Conservation (phyloP, 768 basidiomycete genomes). For the Thelephora aurantiotincta region DNA sequence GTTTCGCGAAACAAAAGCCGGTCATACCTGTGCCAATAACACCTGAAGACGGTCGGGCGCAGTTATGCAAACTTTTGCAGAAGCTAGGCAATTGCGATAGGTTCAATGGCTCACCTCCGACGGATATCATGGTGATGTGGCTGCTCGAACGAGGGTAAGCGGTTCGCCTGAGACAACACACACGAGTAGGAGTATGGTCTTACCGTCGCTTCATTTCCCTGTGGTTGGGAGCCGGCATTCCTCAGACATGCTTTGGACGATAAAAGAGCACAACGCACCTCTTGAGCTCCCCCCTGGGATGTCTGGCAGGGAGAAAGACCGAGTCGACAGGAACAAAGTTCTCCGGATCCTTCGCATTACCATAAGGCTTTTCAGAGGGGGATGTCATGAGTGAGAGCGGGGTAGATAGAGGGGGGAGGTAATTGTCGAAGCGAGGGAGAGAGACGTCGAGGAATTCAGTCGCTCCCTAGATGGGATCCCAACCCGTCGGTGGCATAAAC, state of each 20-base stretch:
- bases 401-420: too few relatives aligned
- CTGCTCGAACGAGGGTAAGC: slow-evolving; percentile 25
- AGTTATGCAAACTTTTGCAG: not conserved
- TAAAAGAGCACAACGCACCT: not conserved
- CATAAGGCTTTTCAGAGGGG: too few relatives aligned
- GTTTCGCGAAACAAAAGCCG: too few relatives aligned
- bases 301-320: not conserved
- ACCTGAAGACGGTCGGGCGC: slow-evolving; percentile 10
- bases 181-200: too few relatives aligned
- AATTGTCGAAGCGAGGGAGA: too few relatives aligned
- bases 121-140: slow-evolving; percentile 64
- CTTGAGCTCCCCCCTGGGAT: not conserved
- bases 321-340: not conserved
- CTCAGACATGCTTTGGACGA: not conserved
- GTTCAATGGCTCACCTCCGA: slow-evolving; percentile 17
- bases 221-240: not conserved
- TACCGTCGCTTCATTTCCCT: slow-evolving; percentile 36
- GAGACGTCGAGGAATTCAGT: too few relatives aligned
- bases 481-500: too few relatives aligned
- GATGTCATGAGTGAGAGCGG: too few relatives aligned
- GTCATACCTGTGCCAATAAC: slow-evolving; percentile 26
- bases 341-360: too few relatives aligned
- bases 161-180: too few relatives aligned
- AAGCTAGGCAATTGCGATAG: not conserved
- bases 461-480: too few relatives aligned